Percentiles rank a stretch among this genome's conserved stretches.
phyloP scores from a whole-genome alignment of 1,139 yeast species.

The Zhuliangozyma parablackwelliae region DNA sequence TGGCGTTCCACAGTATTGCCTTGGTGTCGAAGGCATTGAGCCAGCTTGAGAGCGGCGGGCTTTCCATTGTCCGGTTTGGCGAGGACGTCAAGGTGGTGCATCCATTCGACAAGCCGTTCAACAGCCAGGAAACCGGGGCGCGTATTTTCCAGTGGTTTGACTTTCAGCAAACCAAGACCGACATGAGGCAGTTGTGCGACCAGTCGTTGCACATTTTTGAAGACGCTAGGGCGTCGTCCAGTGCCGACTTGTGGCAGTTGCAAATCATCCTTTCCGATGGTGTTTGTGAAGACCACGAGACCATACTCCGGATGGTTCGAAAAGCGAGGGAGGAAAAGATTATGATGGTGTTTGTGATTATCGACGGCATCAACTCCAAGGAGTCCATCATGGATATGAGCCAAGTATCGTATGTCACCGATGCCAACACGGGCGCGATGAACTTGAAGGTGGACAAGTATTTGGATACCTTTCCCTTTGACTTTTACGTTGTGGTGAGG shows the following conservation, averaged over 20 bases:
- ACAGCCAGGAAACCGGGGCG: constrained; percentile 75
- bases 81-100: constrained; percentile 81
- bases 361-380: constrained; percentile 80
- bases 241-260: constrained; percentile 83
- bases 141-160: constrained; percentile 83
- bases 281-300: constrained; percentile 90
- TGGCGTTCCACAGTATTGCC: constrained; percentile 93
- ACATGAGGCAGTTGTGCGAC: constrained; percentile 68
- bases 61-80: constrained; percentile 89
- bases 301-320: constrained; percentile 77
- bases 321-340: constrained; percentile 88
- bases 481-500: constrained; percentile 89
- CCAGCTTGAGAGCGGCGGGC: constrained; percentile 90
- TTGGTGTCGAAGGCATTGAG: constrained; percentile 91
- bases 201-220: constrained; percentile 73
- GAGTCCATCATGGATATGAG: constrained; percentile 94
- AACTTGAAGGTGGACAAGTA: constrained; percentile 76
- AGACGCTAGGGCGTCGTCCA: constrained; percentile 54
- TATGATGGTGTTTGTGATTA: constrained; percentile 91
- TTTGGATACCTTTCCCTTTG: constrained; percentile 93
- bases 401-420: constrained; percentile 72
- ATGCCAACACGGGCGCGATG: constrained; percentile 67
- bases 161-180: constrained; percentile 85
- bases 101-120: constrained; percentile 81
- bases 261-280: constrained; percentile 94